A percentile compares a stretch with the other conserved stretches of the same genome.
Evolutionary conservation across 1,284 basidiomycete species (phyloP).

Genomic region (Papiliotrema laurentii): DNA sequence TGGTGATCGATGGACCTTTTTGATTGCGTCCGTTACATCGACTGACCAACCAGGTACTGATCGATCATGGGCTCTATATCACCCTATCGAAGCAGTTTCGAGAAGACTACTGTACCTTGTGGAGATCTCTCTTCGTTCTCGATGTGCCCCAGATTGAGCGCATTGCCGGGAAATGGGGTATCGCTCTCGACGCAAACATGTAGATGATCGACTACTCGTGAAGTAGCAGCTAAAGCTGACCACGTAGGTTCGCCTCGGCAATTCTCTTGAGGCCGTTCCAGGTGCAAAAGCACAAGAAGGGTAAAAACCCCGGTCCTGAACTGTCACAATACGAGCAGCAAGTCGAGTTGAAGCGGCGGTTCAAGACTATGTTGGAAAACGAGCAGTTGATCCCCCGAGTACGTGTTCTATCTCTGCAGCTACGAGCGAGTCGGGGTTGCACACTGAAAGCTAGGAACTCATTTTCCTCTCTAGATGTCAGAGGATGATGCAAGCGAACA

Average conservation of each 20-base stretch:
- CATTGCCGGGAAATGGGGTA: conserved; percentile 69
- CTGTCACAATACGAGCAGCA: conserved; percentile 48
- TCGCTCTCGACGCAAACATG: conserved; percentile 66
- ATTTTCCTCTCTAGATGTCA: conserved; percentile 80
- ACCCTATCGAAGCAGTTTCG: conserved; percentile 61
- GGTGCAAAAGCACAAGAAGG: conserved; percentile 23
- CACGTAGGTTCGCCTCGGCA: conserved; percentile 43
- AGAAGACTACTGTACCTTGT: conserved; percentile 69
- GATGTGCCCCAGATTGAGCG: conserved; percentile 62
- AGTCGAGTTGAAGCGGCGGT: conserved; percentile 49
- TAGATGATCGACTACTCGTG: conserved; percentile 52
- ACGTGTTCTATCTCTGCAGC: conserved; percentile 8
- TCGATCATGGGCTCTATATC: conserved; percentile 86
- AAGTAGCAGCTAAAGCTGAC: background rate
- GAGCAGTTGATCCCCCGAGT: conserved; percentile 51
- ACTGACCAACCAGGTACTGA: conserved; percentile 50
- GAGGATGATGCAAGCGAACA: conserved; percentile 57
- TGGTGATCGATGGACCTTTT: conserved; percentile 53
- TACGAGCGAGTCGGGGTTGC: background rate
- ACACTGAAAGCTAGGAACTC: conserved; percentile 61
- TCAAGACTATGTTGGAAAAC: conserved; percentile 52
- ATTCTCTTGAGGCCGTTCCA: conserved; percentile 46
- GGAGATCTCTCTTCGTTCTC: conserved; percentile 68
- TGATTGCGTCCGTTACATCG: background rate
- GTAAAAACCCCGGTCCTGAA: conserved; percentile 19